Evolutionary conservation across 2,329 filamentous ascomycete species (phyloP).

Genomic region (Fusarium nygamai): DNA sequence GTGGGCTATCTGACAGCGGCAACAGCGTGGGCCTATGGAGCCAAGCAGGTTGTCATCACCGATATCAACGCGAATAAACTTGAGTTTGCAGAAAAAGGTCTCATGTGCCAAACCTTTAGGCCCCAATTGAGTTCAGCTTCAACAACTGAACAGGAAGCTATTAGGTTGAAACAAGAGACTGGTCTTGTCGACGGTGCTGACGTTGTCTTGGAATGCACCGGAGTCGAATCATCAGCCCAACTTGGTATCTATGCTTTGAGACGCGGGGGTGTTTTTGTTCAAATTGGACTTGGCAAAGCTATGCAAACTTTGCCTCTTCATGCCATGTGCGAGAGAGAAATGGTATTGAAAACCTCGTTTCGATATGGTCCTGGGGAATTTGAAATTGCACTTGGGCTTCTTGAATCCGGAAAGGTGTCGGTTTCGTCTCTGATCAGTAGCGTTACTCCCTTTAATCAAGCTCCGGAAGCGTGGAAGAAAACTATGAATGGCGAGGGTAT

Average conservation of each 20-base stretch:
- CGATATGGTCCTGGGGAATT: slow-evolving; percentile 91
- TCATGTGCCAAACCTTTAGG: slow-evolving; percentile 9
- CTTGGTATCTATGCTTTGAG: slow-evolving; percentile 9
- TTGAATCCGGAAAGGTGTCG: slow-evolving; percentile 75
- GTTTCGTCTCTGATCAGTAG: slow-evolving; percentile 83
- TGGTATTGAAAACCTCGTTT: slow-evolving; percentile 86
- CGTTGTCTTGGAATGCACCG: slow-evolving; percentile 31
- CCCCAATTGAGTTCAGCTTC: neutral
- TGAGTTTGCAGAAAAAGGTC: slow-evolving; percentile 20
- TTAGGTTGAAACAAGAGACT: neutral
- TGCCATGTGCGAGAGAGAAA: slow-evolving; percentile 86
- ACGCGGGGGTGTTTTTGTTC: slow-evolving; percentile 25
- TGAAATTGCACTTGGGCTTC: slow-evolving; percentile 79
- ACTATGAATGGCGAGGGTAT: slow-evolving; percentile 85
- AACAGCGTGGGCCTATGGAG: slow-evolving; percentile 84
- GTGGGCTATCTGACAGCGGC: slow-evolving; percentile 88
- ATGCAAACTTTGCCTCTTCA: slow-evolving; percentile 65
- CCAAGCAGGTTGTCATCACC: slow-evolving; percentile 58
- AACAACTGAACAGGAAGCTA: slow-evolving; percentile 21
- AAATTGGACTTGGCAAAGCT: slow-evolving; percentile 32
- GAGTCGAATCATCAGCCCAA: slow-evolving; percentile 28
- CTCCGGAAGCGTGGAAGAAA: slow-evolving; percentile 77
- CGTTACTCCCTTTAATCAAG: slow-evolving; percentile 77
- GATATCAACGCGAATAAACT: slow-evolving; percentile 35
- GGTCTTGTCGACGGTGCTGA: slow-evolving; percentile 78